phyloP scores from a whole-genome alignment of 75 land plant species.

The Picea sitchensis region DNA sequence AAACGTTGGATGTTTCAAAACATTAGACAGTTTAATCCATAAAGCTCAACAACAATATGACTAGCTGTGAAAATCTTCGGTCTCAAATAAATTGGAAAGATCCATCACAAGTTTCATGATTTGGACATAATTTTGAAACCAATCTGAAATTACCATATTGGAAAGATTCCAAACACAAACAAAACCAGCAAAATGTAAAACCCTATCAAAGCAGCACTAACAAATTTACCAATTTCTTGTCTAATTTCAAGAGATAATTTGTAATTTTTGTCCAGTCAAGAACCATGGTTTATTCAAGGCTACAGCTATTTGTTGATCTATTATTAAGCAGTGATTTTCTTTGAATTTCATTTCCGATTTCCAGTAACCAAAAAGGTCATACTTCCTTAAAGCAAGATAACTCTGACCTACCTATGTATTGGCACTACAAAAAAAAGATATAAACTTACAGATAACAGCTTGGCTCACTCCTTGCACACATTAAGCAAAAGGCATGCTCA shows the following conservation, averaged over 20 bases:
- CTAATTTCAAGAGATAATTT: background rate
- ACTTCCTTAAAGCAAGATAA: background rate
- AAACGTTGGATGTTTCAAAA: too few relatives aligned
- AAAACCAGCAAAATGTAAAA: background rate
- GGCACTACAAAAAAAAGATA: background rate
- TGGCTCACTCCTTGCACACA: conserved; percentile 43
- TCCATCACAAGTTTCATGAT: too few relatives aligned
- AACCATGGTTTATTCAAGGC: background rate
- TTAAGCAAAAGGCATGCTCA: conserved; percentile 51
- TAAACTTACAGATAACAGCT: conserved; percentile 40
- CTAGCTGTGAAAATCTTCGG: too few relatives aligned
- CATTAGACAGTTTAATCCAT: too few relatives aligned
- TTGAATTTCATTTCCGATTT: background rate
- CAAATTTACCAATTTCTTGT: background rate
- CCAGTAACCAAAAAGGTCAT: too few relatives aligned
- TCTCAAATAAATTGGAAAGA: too few relatives aligned
- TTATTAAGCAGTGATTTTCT: background rate
- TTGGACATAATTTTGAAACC: too few relatives aligned
- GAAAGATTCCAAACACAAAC: background rate
- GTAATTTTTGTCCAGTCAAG: background rate
- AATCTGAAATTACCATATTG: too few relatives aligned
- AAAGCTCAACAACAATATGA: too few relatives aligned
- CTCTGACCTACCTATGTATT: background rate
- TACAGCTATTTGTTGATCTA: background rate
- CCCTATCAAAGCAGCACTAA: background rate